phyloP scores from a whole-genome alignment of 2,329 filamentous ascomycete genomes.

The Calonectria pseudoreteaudii region DNA sequence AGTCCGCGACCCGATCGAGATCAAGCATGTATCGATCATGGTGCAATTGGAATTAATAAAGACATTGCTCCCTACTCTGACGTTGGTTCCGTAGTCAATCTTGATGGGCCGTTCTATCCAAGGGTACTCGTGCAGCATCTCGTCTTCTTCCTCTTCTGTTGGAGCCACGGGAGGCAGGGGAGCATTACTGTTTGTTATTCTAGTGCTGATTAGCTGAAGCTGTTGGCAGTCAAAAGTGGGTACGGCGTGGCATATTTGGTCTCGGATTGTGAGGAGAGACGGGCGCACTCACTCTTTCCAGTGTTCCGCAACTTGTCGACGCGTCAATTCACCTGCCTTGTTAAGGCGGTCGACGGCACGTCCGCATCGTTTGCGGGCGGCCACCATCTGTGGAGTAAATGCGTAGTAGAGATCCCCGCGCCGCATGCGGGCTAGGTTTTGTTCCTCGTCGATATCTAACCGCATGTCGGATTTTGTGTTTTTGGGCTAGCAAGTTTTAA shows the following conservation, averaged over 20 bases:
- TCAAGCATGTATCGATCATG: conserved; percentile 81
- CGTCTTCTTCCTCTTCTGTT: conserved; percentile 73
- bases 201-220: conserved; percentile 45
- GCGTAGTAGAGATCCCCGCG: conserved; percentile 79
- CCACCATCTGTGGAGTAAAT: conserved; percentile 76
- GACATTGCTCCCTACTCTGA: conserved; percentile 73
- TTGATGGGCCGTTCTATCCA: conserved; percentile 78
- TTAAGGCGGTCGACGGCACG: conserved; percentile 74
- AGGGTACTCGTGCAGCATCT: conserved; percentile 72
- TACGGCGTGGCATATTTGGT: background rate
- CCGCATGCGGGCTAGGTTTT: conserved; percentile 68
- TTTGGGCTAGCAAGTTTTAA: no score
- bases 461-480: background rate
- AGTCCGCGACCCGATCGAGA: conserved; percentile 81
- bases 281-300: conserved; percentile 78
- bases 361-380: conserved; percentile 72
- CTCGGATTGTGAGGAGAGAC: rapidly evolving
- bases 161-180: conserved; percentile 71
- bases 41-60: conserved; percentile 82
- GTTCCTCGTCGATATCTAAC: conserved; percentile 51
- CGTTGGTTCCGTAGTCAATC: conserved; percentile 83
- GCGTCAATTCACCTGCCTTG: conserved; percentile 66
- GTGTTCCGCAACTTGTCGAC: conserved; percentile 73
- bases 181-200: conserved; percentile 71
- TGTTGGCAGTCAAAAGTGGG: background rate